Base-by-base conservation (phyloP, 352 stramenopile genomes). In the Pilasporangium apinafurcum region DNA sequence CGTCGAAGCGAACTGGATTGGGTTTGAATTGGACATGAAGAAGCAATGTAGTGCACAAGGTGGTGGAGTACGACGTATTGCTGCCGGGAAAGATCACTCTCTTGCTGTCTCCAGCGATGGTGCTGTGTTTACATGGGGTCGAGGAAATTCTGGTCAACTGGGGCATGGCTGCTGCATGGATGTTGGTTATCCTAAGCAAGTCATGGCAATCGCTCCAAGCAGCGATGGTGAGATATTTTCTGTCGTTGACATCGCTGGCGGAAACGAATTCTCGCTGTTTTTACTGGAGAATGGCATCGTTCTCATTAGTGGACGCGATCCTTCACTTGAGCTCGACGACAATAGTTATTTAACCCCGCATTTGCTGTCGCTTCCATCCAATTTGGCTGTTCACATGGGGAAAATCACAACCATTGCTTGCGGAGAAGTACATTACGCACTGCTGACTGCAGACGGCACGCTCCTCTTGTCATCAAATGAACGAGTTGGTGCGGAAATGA, bases 131-230 rank as follows among this genome's bases (percentile, higher is more conserved):
- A 76, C 73, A 10, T 91, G 79, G 79, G 79, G 79, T 0, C 68
- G 75, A 12, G 75, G 75, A 4, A 65, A 86, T 42, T 53, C 59
- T 7, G 79, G 79, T 7, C 79, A 86, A 40, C 64, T 91, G 1
- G 79, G 79, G 5, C 73, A 83, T 25, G 73, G 76, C 8, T 73
- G 55, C 16, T 70, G 53, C 40, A 84, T 86, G 70, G 68, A 91
- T 33, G 48, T 80, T 2, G 56, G 38, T 9, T 53, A 71, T 8
- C 78, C 78, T 2, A 80, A 61, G 44, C 75, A 83, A 43, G 62
- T 91, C 29, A 58, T 86, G 51, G 56, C 68, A 10, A 54, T 87
- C 20, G 59, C 78, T 13, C 30, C 26, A 4, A 51, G 17, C 17
- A 18, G 27, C 18, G 28, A 34, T 12, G 33, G 32, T 5, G 32